Base-by-base conservation (phyloP, 148 eudicot genomes). In the Diospyros kaki region DNA sequence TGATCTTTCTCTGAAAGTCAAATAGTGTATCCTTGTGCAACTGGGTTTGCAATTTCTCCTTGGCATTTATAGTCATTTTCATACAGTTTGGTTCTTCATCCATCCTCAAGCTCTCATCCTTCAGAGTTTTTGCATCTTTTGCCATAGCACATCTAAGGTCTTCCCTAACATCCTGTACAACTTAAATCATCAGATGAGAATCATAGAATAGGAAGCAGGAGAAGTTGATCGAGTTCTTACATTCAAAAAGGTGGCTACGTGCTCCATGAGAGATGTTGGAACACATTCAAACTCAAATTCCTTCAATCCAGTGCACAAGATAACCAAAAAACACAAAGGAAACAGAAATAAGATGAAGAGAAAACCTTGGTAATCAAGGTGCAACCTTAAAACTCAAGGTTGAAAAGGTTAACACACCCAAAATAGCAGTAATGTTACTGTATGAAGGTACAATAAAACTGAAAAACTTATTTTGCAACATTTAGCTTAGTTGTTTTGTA, bases 121-220 rank as follows among this genome's bases (percentile, higher is more conserved):
- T 91, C 48, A 96, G 83, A 71, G 84, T 79, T 75, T 83, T 88
- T 18, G 92, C 98, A 88, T 96, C 98, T 69, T 85, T 91, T 17
- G 97, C 98, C 97, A 96, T 96, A 78, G 98, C 85, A 80, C 82
- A 86, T 84, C 99, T 84, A 76, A 96, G 94, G 74, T 93, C 93
- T 82, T 91, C 94, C 83, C 99, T 93, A 66, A 89, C 88, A 83
- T 87, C 91, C 98, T 94, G 84, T 41, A 78, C 45, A 69, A 28
- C 65, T 46, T 61, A 40, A 38, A 40, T 65, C 52, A 76, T 84
- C 82, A 87, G 85, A 72, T 62, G 63, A 64, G 61, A 55, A 75
- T 12, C 64, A 80, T 8, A 79, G 41, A 75, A 72, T 55, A 78
- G 54, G 61, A 48, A 71, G 55, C 74, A 43, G 18, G 78, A 69